Evolutionary conservation across 371 early-diverging fungal species (phyloP).

Genomic region (Mortierella sp.): DNA sequence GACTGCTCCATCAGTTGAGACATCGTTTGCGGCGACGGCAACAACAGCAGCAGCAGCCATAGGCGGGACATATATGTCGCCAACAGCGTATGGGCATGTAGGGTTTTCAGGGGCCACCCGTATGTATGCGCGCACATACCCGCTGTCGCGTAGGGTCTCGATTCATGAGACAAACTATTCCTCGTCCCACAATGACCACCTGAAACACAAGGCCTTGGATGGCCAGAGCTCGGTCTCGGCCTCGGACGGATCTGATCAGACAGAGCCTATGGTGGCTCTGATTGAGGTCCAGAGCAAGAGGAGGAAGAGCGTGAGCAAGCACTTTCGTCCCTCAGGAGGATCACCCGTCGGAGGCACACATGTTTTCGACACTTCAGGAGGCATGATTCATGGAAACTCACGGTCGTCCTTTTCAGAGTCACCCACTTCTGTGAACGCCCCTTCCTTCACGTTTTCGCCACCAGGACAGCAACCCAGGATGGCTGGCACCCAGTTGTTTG

Average conservation of each 20-base stretch:
- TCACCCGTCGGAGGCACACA: not conserved
- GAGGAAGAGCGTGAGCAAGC: not conserved
- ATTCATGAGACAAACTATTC: slow-evolving; percentile 32
- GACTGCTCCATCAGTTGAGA: not conserved
- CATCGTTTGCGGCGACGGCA: not conserved
- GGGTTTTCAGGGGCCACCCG: not conserved
- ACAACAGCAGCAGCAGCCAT: slow-evolving; percentile 2
- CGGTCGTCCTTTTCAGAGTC: not conserved
- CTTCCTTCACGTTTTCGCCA: not conserved
- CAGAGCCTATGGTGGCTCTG: not conserved
- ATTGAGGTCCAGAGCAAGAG: slow-evolving; percentile 1
- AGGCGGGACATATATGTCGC: not conserved
- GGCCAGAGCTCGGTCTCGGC: not conserved
- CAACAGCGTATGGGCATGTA: not conserved
- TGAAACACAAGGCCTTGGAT: slow-evolving; percentile 6
- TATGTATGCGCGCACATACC: slow-evolving; percentile 18
- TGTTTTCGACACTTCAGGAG: not conserved
- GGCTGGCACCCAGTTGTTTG: not conserved
- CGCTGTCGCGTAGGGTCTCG: slow-evolving; percentile 30
- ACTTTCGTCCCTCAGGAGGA: not conserved
- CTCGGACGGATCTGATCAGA: not conserved
- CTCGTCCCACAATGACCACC: not conserved
- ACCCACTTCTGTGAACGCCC: not conserved
- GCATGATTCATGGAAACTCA: not conserved
- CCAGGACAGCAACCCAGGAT: not conserved